Base-by-base conservation (phyloP, 305 asterid genomes). In the Coffea humblotiana region DNA sequence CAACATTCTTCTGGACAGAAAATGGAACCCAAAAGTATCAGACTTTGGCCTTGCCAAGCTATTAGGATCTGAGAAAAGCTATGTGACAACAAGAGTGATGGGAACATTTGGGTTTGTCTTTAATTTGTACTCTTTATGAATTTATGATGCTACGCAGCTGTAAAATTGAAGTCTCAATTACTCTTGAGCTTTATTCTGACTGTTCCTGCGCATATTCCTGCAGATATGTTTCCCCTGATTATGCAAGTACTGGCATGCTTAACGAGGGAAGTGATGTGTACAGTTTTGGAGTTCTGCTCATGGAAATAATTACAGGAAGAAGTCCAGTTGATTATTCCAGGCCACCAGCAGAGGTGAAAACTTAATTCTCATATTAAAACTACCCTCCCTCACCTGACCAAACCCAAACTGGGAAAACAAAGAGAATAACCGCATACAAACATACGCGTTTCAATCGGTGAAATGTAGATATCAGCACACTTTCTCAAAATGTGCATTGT, bases 221-320 rank as follows among this genome's bases (percentile, higher is more conserved):
- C 94, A 95, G 99, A 80, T 95, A 95, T 71, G 99, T 95, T 82
- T 94, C 99, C 84, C 99, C 99, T 63, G 99, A 95, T 86, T 95
- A 95, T 85, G 99, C 98, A 77, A 93, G 98, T 71, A 92, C 99
- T 6, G 99, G 99, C 19, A 93, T 93, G 99, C 98, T 95, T 73
- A 95, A 91, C 48, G 99, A 93, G 86, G 96, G 94, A 60, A 93
- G 90, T 43, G 99, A 95, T 45, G 96, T 95, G 71, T 95, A 95
- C 83, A 94, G 99, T 86, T 95, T 88, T 45, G 99, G 99, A 76
- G 93, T 95, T 90, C 88, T 93, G 75, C 96, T 95, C 82, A 95
- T 95, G 99, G 99, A 95, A 84, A 85, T 92, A 54, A 81, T 95
- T 83, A 88, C 96, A 0, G 99, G 99, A 84, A 89, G 97, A 88